Conservation (phyloP, 78 protist species). For the Emiliania huxleyi region DNA sequence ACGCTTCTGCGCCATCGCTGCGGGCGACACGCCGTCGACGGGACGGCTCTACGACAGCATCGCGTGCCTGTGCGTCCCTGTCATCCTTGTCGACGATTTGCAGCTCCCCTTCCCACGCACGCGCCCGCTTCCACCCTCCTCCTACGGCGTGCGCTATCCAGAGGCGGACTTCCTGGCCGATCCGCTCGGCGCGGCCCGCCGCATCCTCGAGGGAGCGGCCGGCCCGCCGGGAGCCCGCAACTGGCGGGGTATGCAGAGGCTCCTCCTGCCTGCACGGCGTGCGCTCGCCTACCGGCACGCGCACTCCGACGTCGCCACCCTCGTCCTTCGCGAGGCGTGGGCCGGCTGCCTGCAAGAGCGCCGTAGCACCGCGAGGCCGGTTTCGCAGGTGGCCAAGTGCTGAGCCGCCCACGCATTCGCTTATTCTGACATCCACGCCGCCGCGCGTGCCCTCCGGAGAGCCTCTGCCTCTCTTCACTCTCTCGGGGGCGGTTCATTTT, state of each 20-base stretch:
- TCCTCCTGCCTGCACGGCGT: not conserved
- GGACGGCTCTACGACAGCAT: not conserved
- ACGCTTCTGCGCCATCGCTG: not conserved
- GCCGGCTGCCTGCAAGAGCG: not conserved
- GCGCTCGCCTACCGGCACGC: not conserved
- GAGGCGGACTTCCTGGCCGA: not conserved
- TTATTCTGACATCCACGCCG: no score
- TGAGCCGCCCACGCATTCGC: no score
- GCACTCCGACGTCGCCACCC: not conserved
- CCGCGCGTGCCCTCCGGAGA: no score
- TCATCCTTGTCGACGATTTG: not conserved
- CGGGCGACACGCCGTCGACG: not conserved
- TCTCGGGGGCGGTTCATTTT: no score
- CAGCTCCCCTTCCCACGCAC: not conserved
- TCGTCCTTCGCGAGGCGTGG: not conserved
- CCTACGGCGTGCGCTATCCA: not conserved
- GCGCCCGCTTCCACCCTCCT: not conserved
- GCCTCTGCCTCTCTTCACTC: no score
- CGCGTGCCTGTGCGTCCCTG: not conserved
- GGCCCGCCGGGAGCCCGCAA: not conserved
- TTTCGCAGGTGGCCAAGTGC: not conserved
- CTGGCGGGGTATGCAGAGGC: not conserved
- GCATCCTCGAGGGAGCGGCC: not conserved
- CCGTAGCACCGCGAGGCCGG: not conserved
- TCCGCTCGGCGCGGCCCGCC: not conserved